These are phyloP conservation scores for Blastobotrys arbuscula DNA, from an alignment of 1,139 yeast species.

Conservation along the genomic window DNA sequence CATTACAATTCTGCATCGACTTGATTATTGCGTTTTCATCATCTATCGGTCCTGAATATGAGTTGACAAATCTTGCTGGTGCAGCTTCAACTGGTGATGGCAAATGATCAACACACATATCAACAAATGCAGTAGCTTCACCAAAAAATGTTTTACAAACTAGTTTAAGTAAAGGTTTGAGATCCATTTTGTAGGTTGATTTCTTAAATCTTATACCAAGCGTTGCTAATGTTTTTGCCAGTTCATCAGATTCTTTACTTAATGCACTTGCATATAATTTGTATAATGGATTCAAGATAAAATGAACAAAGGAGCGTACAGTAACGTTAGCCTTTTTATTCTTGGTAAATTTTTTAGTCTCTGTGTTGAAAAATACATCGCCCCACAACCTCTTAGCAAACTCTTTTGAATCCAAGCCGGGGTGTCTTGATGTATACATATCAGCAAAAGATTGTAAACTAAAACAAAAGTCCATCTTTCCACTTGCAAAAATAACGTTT, in stretches of 20 bases:
- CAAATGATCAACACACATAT: conserved; percentile 38
- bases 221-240: conserved; percentile 41
- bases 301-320: conserved; percentile 56
- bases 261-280: conserved; percentile 62
- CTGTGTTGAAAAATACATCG: conserved; percentile 49
- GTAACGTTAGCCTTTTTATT: conserved; percentile 23
- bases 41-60: conserved; percentile 14
- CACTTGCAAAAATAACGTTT: conserved; percentile 72
- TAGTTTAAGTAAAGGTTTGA: conserved; percentile 50
- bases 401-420: conserved; percentile 36
- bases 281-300: conserved; percentile 74
- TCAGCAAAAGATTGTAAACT: conserved; percentile 59
- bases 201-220: conserved; percentile 31
- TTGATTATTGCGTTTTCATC: conserved; percentile 20
- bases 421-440: conserved; percentile 41
- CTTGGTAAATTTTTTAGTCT: conserved; percentile 42
- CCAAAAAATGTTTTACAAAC: conserved; percentile 55
- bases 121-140: conserved; percentile 49
- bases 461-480: conserved; percentile 58
- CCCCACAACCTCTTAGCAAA: conserved; percentile 73
- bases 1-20: conserved; percentile 31
- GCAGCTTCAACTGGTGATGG: conserved; percentile 42
- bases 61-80: conserved; percentile 17
- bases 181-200: conserved; percentile 41
- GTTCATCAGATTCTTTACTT: conserved; percentile 45